Base-by-base conservation (phyloP, 441 rosid species). In the Pelargonium fulgidum region DNA sequence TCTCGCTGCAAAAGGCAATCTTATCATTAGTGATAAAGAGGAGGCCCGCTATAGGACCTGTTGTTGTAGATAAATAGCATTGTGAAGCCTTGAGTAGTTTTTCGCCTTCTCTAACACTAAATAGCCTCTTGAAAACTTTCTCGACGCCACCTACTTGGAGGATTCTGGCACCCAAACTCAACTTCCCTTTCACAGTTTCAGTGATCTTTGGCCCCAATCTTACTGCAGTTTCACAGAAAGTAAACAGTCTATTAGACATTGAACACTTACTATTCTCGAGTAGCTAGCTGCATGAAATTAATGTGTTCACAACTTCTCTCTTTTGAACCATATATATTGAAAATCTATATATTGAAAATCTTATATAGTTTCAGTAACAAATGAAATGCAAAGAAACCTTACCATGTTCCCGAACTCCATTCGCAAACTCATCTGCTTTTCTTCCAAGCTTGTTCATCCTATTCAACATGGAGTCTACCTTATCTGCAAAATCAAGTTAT, bases 1-100 rank as follows among this genome's bases (percentile, higher is more conserved):
- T 70, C 64, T 74, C 73, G 33, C 77, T 74, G 70, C 73, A 70
- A 41, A 74, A 74, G 66, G 77, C 73, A 14, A 74, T 14, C 26
- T 70, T 65, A 13, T 70, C 67, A 44, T 70, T 26, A 10, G 77
- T 65, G 70, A 75, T 61, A 72, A 75, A 75, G 17, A 74, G 73
- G 16, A 74, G 70, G 19, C 77, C 73, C 8, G 70, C 73, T 42
- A 74, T 44, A 11, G 64, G 71, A 48, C 77, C 73, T 4, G 70
- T 66, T 7, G 73, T 65, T 26, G 73, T 75, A 7, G 63, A 75
- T 61, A 70, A 50, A 14, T 70, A 75, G 66, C 77, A 70, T 26
- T 70, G 77, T 3, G 73, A 75, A 62, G 77, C 77, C 67, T 33
- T 75, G 13, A 62, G 19, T 54, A 75, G 73, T 48, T 56, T 75